Evolutionary conservation across 176 grass and related monocot species (phyloP).

Genomic region (Oryza brachyantha): DNA sequence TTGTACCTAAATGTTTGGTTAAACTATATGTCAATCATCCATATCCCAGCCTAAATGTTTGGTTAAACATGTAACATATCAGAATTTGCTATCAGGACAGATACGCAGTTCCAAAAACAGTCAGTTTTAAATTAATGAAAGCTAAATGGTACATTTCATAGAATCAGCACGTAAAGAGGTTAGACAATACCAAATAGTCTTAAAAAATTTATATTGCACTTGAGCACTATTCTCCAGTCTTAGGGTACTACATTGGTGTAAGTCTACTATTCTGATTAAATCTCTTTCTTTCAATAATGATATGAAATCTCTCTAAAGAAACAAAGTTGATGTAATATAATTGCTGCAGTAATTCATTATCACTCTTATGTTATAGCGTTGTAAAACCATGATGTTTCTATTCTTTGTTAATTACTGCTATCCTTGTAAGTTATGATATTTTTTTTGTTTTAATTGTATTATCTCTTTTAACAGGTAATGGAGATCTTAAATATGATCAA

Average conservation of each 20-base stretch:
- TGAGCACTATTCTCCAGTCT: slow-evolving; percentile 71
- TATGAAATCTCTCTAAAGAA: neutral
- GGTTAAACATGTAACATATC: too few species aligned
- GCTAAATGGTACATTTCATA: too few species aligned
- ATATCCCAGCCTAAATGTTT: too few species aligned
- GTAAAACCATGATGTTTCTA: neutral
- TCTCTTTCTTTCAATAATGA: neutral
- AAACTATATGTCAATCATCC: too few species aligned
- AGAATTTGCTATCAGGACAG: too few species aligned
- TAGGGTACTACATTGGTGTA: slow-evolving; percentile 67
- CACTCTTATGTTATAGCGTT: neutral
- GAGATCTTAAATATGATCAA: slow-evolving; percentile 60
- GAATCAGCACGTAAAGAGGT: too few species aligned
- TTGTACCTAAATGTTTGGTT: too few species aligned
- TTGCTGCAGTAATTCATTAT: neutral
- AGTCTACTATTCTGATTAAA: slow-evolving; percentile 2
- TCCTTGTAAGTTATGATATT: neutral
- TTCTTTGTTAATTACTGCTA: neutral
- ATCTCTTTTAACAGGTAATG: slow-evolving; percentile 45
- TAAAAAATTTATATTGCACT: slow-evolving; percentile 68
- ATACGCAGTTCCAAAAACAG: too few species aligned
- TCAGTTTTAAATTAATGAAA: too few species aligned
- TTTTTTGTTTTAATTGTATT: neutral
- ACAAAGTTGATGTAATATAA: neutral
- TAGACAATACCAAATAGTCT: too few species aligned